Evolutionary conservation across 78 protist species (phyloP), one percentile per base, ranked within the genome.

Genomic region (Chrysochromulina parva): DNA sequence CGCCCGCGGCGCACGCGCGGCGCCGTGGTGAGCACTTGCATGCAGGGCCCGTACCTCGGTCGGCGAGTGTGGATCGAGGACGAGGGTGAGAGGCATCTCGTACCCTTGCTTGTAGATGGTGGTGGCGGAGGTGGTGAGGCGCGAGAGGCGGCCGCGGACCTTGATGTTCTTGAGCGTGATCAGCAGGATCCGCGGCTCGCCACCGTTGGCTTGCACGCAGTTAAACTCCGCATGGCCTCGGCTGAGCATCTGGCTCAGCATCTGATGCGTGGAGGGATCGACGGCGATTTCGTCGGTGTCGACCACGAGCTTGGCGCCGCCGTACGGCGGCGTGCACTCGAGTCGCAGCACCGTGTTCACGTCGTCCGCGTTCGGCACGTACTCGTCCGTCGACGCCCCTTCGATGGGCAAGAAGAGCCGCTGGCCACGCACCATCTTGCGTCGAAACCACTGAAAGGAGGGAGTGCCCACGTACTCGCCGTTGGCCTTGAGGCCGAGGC

Each of bases 131-230:
- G 55, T 19, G 55, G 22, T 57, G 19, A 74, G 2, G 13, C 82
- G 82, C 26, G 82, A 74, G 13, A 48, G 57, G 19, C 16, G 5
- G 1, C 13, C 1, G 19, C 82, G 82, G 19, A 74, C 58, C 55
- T 74, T 74, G 82, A 74, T 74, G 82, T 74, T 74, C 55, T 74
- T 74, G 26, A 53, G 82, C 26, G 82, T 74, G 57, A 74, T n/a
- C 26, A 74, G 58, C 19, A 74, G 14, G 24, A 74, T 48, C 19
- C 82, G 82, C 20, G 82, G 28, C 55, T 74, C 82, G n/a, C n/a
- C n/a, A n/a, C n/a, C n/a, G n/a, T n/a, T n/a, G n/a, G n/a, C n/a
- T n/a, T n/a, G n/a, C n/a, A n/a, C n/a, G n/a, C n/a, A n/a, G n/a
- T 48, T 9, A 57, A 74, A 48, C 55, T 74, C 82, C 3, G 82